Base-by-base conservation (phyloP, 2,329 filamentous ascomycete species). In the Ceratocystis albifundus region DNA sequence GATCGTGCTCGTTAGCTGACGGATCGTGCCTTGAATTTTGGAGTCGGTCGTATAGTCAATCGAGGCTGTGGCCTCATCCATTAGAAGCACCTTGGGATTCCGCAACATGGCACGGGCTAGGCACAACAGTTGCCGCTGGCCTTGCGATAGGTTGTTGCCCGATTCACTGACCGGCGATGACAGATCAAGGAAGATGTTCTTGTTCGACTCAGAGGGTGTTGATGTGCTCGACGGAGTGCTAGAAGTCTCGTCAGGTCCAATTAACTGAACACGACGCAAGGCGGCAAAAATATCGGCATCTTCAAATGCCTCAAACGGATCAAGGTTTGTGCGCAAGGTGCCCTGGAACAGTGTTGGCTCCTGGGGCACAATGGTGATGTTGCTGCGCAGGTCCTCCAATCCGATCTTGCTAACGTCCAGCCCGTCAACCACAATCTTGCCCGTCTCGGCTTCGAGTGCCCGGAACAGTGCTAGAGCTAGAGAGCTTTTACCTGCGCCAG, bases 41-140 rank as follows among this genome's bases (percentile, higher is more conserved):
- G 87, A 82, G 72, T 99, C 94, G 1, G 94, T 99, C 4, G 87
- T 88, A 76, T 97, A 97, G 77, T 99, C 94, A 72, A 99, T 97
- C 0, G 90, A 96, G 0, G 94, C 94, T 0, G 94, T 99, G 0
- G 94, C 94, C 79, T 99, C 94, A 75, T 99, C 94, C 94, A 99
- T 97, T 73, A 99, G 88, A n/a, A 99, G 80, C 1, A 99, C 91
- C 70, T 89, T 92, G 0, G 94, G 92, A 44, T 85, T 84, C 77
- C 96, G 96, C 69, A 99, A 87, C 70, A 99, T 84, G 0, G 94
- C 94, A 66, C 94, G 87, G 0, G 93, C 94, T 8, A 99, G 84
- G 74, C 94, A 99, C 66, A 99, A 80, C 8, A 99, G 86, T 76
- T 99, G 94, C 6, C 94, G 86, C 75, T 99, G 94, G 61, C 94